phyloP scores from a whole-genome alignment of 2,329 filamentous ascomycete species.

The Exophiala xenobiotica region DNA sequence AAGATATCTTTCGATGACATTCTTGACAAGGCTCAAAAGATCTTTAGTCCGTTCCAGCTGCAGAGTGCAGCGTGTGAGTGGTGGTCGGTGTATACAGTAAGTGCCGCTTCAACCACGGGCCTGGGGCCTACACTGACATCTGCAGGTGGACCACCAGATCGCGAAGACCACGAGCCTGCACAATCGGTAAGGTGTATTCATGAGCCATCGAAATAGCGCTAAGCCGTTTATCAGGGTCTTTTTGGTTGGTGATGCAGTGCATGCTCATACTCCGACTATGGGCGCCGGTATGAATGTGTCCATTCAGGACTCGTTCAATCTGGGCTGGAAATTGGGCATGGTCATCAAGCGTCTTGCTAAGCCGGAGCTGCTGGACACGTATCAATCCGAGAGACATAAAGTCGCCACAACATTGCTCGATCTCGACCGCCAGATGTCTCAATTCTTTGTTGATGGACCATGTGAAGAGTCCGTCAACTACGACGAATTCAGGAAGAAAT shows the following conservation, averaged over 20 bases:
- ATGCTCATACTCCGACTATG: conserved; percentile 68
- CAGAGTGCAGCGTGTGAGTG: conserved; percentile 64
- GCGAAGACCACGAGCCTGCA: conserved; percentile 44
- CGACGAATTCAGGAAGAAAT: not conserved
- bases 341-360: conserved; percentile 46
- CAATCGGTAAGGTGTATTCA: conserved; percentile 52
- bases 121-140: too few species aligned
- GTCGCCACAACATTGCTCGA: conserved; percentile 67
- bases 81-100: conserved; percentile 59
- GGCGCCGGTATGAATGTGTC: conserved; percentile 57
- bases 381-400: conserved; percentile 52
- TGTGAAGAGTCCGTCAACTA: conserved; percentile 58
- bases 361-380: conserved; percentile 50
- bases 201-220: conserved; percentile 40
- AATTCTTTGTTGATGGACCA: conserved; percentile 58
- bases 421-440: conserved; percentile 58
- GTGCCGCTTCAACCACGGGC: not conserved
- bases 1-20: conserved; percentile 65
- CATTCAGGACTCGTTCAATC: conserved; percentile 59
- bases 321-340: conserved; percentile 58
- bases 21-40: conserved; percentile 61
- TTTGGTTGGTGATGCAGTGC: conserved; percentile 65
- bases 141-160: conserved; percentile 67
- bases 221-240: conserved; percentile 54
- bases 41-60: conserved; percentile 67